Conservation (phyloP, 2,329 filamentous ascomycete genomes). For the Incumbomyces delicatus region DNA sequence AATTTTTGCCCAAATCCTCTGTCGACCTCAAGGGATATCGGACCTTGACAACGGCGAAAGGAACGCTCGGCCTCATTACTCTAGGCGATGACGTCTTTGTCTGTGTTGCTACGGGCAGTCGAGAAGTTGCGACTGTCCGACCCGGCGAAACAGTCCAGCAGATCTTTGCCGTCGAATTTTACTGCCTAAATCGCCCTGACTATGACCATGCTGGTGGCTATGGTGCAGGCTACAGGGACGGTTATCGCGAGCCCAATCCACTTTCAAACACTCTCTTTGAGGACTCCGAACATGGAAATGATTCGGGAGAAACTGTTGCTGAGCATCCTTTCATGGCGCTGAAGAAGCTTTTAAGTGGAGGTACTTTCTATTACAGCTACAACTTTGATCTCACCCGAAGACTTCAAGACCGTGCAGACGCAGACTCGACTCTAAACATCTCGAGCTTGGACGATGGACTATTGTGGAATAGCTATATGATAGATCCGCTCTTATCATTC, state of each 20-base stretch:
- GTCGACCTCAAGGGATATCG: constrained; percentile 68
- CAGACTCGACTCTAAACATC: constrained; percentile 72
- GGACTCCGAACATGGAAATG: constrained; percentile 43
- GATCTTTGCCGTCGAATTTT: constrained; percentile 79
- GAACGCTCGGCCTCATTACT: constrained; percentile 79
- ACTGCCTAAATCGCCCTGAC: constrained; percentile 72
- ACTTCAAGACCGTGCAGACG: constrained; percentile 73
- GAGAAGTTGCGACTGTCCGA: constrained; percentile 68
- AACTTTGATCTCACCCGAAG: constrained; percentile 94
- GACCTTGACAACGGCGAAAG: constrained; percentile 66
- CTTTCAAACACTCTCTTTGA: constrained; percentile 45
- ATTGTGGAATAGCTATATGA: constrained; percentile 98
- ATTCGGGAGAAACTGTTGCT: constrained; percentile 58
- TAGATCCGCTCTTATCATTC: constrained; percentile 82
- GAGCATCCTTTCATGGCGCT: constrained; percentile 87
- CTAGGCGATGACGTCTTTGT: constrained; percentile 79
- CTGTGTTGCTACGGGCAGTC: constrained; percentile 73
- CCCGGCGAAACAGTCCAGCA: constrained; percentile 83
- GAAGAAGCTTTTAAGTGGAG: constrained; percentile 84
- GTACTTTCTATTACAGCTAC: constrained; percentile 96
- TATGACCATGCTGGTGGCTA: constrained; percentile 67
- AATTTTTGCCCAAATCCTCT: constrained; percentile 59
- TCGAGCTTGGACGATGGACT: constrained; percentile 89
- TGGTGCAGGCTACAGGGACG: constrained; percentile 11
- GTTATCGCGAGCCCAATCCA: constrained; percentile 39